These are phyloP conservation scores for Trametes sanguinea DNA, from an alignment of 768 basidiomycete species.

Conservation along the genomic window DNA sequence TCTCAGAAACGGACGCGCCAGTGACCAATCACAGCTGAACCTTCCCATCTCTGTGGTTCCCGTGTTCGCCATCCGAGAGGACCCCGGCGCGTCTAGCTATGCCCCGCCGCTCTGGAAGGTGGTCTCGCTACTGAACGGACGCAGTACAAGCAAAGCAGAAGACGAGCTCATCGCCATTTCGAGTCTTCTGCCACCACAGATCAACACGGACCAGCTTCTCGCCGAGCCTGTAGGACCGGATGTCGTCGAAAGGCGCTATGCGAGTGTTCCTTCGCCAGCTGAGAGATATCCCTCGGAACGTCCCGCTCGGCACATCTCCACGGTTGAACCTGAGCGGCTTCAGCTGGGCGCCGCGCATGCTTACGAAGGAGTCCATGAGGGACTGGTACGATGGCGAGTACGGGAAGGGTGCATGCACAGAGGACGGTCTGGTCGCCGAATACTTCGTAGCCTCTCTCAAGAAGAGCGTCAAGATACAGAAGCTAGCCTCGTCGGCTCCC, in stretches of 20 bases:
- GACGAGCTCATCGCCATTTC: slow-evolving; percentile 18
- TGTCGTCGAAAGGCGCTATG: slow-evolving; percentile 10
- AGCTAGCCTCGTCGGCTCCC: too few relatives aligned
- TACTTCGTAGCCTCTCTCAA: too few relatives aligned
- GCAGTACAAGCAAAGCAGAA: slow-evolving; percentile 8
- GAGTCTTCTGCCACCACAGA: slow-evolving; percentile 1
- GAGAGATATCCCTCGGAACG: not conserved
- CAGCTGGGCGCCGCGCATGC: not conserved
- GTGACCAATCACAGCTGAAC: not conserved
- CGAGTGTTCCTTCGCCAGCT: slow-evolving; percentile 3
- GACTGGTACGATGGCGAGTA: too few relatives aligned
- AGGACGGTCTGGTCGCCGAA: too few relatives aligned
- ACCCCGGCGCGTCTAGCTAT: not conserved
- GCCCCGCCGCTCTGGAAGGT: not conserved
- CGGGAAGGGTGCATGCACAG: too few relatives aligned
- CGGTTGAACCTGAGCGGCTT: not conserved
- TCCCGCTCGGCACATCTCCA: not conserved
- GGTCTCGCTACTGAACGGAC: not conserved
- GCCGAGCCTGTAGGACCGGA: not conserved
- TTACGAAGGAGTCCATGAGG: not conserved
- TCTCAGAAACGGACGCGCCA: too few relatives aligned
- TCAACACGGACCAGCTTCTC: slow-evolving; percentile 2
- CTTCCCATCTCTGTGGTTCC: not conserved
- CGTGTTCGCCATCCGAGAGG: not conserved
- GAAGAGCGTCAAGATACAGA: too few relatives aligned